Conservation (phyloP, 2,329 filamentous ascomycete species). For the Xylogone sp. region DNA sequence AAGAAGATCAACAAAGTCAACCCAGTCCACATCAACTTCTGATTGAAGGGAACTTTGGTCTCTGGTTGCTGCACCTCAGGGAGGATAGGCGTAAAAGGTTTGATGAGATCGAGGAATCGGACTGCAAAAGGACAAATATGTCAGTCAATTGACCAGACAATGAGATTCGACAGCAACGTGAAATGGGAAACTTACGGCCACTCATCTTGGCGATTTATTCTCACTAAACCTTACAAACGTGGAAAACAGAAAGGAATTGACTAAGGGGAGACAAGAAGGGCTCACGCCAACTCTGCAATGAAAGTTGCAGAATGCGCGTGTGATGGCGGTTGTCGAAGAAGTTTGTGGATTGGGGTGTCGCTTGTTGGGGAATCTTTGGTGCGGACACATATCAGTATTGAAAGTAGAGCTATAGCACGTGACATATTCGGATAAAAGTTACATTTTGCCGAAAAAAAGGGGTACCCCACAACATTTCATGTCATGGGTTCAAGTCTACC, state of each 20-base stretch:
- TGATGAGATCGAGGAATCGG: constrained; percentile 99
- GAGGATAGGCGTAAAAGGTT: constrained; percentile 98
- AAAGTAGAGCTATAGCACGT: not conserved
- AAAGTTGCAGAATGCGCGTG: constrained; percentile 20
- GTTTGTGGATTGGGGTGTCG: not conserved
- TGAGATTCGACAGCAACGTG: constrained; percentile 10
- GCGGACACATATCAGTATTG: not conserved
- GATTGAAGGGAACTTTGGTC: constrained; percentile 98
- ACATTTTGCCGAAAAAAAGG: not conserved
- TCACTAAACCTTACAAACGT: constrained; percentile 31
- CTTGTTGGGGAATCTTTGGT: not conserved
- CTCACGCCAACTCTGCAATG: constrained; percentile 22
- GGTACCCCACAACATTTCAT: too few relatives aligned
- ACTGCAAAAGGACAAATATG: constrained; percentile 48
- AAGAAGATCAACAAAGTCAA: constrained; percentile 97
- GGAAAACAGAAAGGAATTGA: constrained; percentile 25
- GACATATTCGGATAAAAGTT: not conserved
- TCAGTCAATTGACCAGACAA: constrained; percentile 1
- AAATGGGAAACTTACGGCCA: constrained; percentile 32
- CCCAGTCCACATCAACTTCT: constrained; percentile 94
- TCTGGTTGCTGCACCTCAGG: constrained; percentile 98
- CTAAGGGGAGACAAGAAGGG: constrained; percentile 25
- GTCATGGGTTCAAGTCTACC: too few relatives aligned
- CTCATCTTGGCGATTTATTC: constrained; percentile 36
- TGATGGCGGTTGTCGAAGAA: constrained; percentile 24